Evolutionary conservation across 441 rosid species (phyloP), one percentile per base, ranked within the genome.

Genomic region (Adansonia rubrostipa): DNA sequence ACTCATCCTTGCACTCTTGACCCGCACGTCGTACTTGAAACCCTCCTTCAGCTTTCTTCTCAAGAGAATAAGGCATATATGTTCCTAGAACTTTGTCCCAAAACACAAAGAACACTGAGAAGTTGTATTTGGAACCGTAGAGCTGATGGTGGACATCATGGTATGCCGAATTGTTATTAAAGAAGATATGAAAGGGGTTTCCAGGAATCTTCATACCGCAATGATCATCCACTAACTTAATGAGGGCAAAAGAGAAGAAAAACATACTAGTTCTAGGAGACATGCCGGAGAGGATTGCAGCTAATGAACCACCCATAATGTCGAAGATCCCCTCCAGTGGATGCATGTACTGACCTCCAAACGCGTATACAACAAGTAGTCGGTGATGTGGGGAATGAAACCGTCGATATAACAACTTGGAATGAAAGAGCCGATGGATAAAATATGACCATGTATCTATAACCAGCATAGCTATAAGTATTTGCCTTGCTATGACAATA

Each of bases 201-300:
- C 99, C 98, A n/a, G 98, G 99, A 75, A 93, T 91, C 97, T 91
- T 92, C 28, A 95, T 67, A 58, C 99, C 98, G 24, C 99, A 93
- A 81, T 93, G 99, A 79, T 93, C 99, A 76, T 93, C 98, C 17
- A 92, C 98, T 14, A 96, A 88, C 82, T 95, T 95, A 82, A 95
- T 87, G 71, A 97, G 89, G 54, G 94, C 96, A 6, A 95, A 93
- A 36, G 96, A 92, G 89, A 92, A 91, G 87, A 95, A 95, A 79
- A 91, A 89, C 73, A 93, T 91, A 40, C 98, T 92, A 5, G 92
- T 77, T 78, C 92, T 84, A 24, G 99, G 96, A 70, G 97, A 90
- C 98, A 95, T 95, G 51, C 98, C 96, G 9, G 99, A 92, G 71
- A 90, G 73, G 58, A 93, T 92, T 84, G 91, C 91, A 80, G 98